Conservation (phyloP, 139 green algal species). For the Mesotaenium endlicherianum region DNA sequence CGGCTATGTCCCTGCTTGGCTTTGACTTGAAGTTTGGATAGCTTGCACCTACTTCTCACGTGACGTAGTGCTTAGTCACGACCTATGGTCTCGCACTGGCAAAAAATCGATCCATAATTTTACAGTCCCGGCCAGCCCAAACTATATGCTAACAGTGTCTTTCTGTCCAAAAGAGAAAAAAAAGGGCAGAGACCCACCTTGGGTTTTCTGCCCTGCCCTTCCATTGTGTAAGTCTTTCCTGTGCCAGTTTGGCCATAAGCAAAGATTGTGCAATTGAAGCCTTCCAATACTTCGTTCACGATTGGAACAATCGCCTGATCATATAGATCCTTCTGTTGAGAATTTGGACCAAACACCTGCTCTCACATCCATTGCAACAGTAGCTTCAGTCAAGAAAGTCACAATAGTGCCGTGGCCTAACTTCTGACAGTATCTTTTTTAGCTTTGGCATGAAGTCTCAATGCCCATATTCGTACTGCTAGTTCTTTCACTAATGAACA, state of each 20-base stretch:
- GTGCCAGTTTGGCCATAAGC: conserved; percentile 93
- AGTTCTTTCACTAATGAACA: neutral
- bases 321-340: conserved; percentile 84
- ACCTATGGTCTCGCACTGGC: too few species aligned
- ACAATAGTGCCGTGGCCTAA: neutral
- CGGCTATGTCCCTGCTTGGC: too few species aligned
- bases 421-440: neutral
- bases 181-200: neutral
- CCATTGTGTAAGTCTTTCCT: conserved; percentile 98
- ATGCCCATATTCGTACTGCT: neutral
- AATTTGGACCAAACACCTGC: conserved; percentile 74
- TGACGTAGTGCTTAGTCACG: too few species aligned
- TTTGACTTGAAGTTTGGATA: too few species aligned
- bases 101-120: too few species aligned
- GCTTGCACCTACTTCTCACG: too few species aligned
- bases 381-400: conserved; percentile 21
- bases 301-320: conserved; percentile 81
- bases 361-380: conserved; percentile 3
- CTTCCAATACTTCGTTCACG: conserved; percentile 91
- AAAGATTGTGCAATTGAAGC: conserved; percentile 91
- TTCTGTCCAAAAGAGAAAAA: too few species aligned
- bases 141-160: too few species aligned
- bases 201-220: conserved; percentile 57
- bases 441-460: neutral
- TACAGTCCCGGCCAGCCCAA: too few species aligned